phyloP scores from a whole-genome alignment of 139 green algal genomes.

The Chlorella sp. region DNA sequence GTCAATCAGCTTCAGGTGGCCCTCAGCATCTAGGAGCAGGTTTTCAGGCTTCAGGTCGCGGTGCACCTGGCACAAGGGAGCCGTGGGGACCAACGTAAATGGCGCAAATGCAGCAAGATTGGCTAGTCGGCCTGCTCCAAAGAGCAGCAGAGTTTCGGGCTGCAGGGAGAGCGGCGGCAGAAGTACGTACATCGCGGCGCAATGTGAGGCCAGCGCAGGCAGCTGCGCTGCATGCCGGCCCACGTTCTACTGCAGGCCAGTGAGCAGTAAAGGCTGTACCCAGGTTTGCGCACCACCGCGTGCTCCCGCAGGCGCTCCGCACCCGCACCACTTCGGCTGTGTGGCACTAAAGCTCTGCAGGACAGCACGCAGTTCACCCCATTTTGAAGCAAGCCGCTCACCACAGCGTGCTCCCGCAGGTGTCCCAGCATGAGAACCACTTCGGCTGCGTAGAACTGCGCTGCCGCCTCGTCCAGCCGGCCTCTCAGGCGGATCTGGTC shows the following conservation, averaged over 20 bases:
- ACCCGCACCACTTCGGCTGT: slow-evolving; percentile 85
- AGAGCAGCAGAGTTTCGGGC: too few species aligned
- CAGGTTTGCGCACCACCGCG: too few species aligned
- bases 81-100: background rate
- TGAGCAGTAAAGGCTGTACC: too few species aligned
- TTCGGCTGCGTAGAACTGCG: slow-evolving; percentile 79
- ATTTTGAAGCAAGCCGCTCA: too few species aligned
- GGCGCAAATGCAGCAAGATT: background rate
- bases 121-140: too few species aligned
- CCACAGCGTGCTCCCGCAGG: slow-evolving; percentile 32
- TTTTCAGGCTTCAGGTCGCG: slow-evolving; percentile 95
- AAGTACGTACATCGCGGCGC: too few species aligned
- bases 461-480: slow-evolving; percentile 46
- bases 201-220: too few species aligned
- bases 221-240: too few species aligned
- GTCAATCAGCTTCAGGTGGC: slow-evolving; percentile 93
- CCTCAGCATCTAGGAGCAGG: slow-evolving; percentile 76
- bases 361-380: too few species aligned
- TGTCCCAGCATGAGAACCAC: slow-evolving; percentile 78
- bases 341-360: too few species aligned
- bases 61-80: slow-evolving; percentile 38
- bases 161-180: too few species aligned
- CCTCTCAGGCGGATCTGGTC: slow-evolving; percentile 56
- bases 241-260: too few species aligned
- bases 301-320: slow-evolving; percentile 39